A percentile compares a stretch with the other conserved stretches of the same genome.
These are phyloP conservation scores for Xylariaceae sp. DNA, from an alignment of 2,329 filamentous ascomycete genomes.

Conservation along the genomic window DNA sequence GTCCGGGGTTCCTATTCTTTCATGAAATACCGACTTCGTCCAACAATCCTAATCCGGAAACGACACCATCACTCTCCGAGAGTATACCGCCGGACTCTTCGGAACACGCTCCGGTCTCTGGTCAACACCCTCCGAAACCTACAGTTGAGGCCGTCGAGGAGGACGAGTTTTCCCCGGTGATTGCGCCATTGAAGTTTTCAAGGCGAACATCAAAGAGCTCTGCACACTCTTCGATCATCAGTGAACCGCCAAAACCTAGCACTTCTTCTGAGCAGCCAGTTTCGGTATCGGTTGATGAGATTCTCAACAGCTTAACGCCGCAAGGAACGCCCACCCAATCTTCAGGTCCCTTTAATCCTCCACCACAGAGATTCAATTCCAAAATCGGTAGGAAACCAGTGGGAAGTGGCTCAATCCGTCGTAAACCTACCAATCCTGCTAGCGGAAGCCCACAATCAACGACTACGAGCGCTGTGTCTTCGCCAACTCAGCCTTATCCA, in stretches of 20 bases:
- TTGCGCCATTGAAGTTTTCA: conserved; percentile 21
- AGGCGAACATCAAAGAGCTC: conserved; percentile 18
- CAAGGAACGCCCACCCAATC: conserved; percentile 6
- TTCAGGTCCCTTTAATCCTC: conserved; percentile 1
- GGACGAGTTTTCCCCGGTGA: conserved; percentile 14
- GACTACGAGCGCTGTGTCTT: background rate
- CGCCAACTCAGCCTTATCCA: too few species aligned
- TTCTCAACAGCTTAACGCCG: conserved; percentile 10
- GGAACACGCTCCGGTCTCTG: too few species aligned
- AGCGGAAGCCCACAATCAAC: background rate
- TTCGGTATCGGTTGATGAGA: conserved; percentile 6
- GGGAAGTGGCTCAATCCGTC: background rate
- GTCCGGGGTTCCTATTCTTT: conserved; percentile 23
- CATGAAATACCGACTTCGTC: conserved; percentile 21
- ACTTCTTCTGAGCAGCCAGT: background rate
- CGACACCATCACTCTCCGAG: background rate
- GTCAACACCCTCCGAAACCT: too few species aligned
- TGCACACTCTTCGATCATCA: conserved; percentile 7
- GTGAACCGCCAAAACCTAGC: conserved; percentile 2
- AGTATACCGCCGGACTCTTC: background rate
- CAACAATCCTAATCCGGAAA: conserved; percentile 1
- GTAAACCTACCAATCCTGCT: too few species aligned
- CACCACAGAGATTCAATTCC: background rate
- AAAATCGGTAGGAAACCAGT: background rate
- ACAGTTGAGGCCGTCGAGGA: too few species aligned